Evolutionary conservation across 306 rosid genomes (phyloP), one percentile per base, ranked within the genome.

Genomic region (Senna siamea): DNA sequence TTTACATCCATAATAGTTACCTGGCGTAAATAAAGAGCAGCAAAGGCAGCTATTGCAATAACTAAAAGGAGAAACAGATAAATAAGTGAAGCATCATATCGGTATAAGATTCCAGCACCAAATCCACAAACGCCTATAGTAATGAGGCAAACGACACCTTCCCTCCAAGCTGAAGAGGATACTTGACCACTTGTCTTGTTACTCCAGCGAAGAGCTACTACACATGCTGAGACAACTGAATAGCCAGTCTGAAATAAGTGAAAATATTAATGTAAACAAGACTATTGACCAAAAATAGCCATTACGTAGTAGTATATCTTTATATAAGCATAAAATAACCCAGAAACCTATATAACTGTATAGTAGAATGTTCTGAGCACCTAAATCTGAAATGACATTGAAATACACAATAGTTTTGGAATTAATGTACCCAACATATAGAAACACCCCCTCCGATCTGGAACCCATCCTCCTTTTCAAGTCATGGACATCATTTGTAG

Each of bases 211-310:
- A 94, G 96, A 37, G 87, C 76, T 59, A 94, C 75, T 44, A 92
- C 96, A 56, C 96, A 90, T 30, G 99, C 99, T n/a, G 97, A 85
- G 68, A 89, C 99, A 78, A 92, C 92, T 68, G 99, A 92, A 83
- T 92, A 94, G 81, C 97, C 99, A n/a, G 97, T 94, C 99, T 94
- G 91, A 83, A 84, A 80, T 50, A 78, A 84, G 69, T 62, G 71
- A 63, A 69, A 6, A 69, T 22, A 72, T 72, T 11, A 26, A 61
- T 55, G 80, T 57, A 53, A 62, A 30, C 30, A 40, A 10, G 23
- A 74, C 44, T 48, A 38, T 57, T 50, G 54, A 28, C 56, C 68
- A 66, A 66, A 61, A 61, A 63, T 38, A 50, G 44, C 67, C 65
- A 68, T 26, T 26, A 26, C 30, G 3, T 26, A 26, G 20, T 55